Base-by-base conservation (phyloP, 2,329 filamentous ascomycete species). In the Pleurostoma richardsiae region DNA sequence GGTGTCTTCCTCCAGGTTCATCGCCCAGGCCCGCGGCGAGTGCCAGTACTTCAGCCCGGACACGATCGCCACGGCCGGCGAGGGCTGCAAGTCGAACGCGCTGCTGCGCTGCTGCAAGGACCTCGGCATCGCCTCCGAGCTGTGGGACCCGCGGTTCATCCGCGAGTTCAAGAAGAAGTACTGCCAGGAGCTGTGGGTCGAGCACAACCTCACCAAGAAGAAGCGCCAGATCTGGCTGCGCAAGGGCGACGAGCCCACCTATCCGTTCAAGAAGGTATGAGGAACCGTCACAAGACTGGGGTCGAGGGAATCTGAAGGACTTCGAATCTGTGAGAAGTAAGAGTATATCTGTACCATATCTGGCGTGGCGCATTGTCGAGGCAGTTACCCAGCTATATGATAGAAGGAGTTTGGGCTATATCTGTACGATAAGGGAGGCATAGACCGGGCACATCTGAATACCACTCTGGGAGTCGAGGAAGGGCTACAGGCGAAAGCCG, bases 31-130 rank as follows among this genome's bases (percentile, higher is more conserved):
- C 1, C 87, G 94, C 55, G 94, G 94, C 62, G 94, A 97, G 68
- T 92, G 96, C 73, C 82, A 88, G 55, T 99, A 95, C 70, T 99
- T 97, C 71, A 82, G 80, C 56, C 80, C 89, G 31, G 91, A 96
- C 56, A 86, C 87, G 46, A 90, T 99, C 53, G 90, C 94, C 29
- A 96, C 91, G 2, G 91, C 94, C 36, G 91, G 91, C 50, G 94
- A 99, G 70, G 94, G 94, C 45, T 95, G 90, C 77, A 96, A 96
- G 70, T 96, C 90, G 52, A 99, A 99, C 64, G 94, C 94, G 10
- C 77, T 99, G 55, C 95, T 97, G 84, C 88, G 94, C 49, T 97
- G 92, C 78, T 97, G 94, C 76, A 99, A 99, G 73, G 94, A 99
- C 66, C 72, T 99, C 30, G 94, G 94, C 33, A 87, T 99, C 54